phyloP scores from a whole-genome alignment of 2,329 filamentous ascomycete genomes.

The Nemania sp. region DNA sequence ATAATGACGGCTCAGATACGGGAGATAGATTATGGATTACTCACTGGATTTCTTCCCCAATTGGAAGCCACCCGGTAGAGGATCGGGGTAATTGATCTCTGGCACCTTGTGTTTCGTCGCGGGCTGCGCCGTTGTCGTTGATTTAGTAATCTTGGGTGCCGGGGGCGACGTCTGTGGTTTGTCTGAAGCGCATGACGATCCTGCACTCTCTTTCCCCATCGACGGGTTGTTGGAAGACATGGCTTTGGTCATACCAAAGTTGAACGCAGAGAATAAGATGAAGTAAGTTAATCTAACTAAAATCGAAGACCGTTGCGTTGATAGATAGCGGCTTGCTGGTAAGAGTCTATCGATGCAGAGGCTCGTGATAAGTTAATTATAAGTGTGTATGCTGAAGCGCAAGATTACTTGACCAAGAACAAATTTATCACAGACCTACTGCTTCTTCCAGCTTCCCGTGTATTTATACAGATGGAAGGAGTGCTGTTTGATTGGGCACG shows the following conservation, averaged over 20 bases:
- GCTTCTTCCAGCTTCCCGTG: too few species aligned
- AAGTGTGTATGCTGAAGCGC: neutral
- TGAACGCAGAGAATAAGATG: constrained; percentile 9
- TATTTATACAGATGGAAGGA: too few species aligned
- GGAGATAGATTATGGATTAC: too few species aligned
- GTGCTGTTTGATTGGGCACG: too few species aligned
- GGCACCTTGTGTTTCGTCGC: constrained; percentile 15
- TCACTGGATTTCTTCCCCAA: constrained; percentile 33
- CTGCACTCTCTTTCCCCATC: neutral
- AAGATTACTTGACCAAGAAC: neutral
- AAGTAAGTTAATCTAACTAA: neutral
- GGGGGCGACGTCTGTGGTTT: constrained; percentile 10
- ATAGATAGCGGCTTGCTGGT: too few species aligned
- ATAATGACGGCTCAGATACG: too few species aligned
- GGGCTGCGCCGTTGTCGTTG: neutral
- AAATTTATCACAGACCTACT: too few species aligned
- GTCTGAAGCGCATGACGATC: neutral
- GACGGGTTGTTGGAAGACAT: constrained; percentile 10
- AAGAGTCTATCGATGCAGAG: neutral
- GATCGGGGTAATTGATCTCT: constrained; percentile 35
- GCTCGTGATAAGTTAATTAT: too few species aligned
- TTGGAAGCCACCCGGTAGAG: constrained; percentile 35
- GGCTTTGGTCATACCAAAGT: neutral
- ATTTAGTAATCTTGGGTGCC: constrained; percentile 7
- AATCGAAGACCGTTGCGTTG: too few species aligned